Evolutionary conservation across 2,329 filamentous ascomycete genomes (phyloP), one percentile per base, ranked within the genome.

Genomic region (Sporothrix globosa): DNA sequence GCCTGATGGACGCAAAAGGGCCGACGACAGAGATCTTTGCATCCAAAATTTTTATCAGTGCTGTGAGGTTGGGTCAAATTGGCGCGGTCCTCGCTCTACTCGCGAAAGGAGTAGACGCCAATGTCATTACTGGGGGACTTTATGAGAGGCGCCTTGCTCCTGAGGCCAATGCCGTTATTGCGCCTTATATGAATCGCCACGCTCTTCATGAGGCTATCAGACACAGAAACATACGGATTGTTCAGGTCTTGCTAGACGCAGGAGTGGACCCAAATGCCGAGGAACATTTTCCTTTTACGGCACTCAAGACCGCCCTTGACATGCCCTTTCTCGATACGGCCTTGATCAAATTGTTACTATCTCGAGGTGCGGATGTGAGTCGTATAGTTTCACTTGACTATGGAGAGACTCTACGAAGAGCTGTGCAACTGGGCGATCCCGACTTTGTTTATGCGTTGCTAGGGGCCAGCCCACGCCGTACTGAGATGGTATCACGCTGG

Each of bases 51-150:
- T 27, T 60, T 60, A 10, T 41, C 34, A 41, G 56, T 19, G 56
- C 56, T 6, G 56, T 19, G 34, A 60, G 34, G 30, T 5, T 60
- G 30, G 19, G 41, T 21, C 56, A 60, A 0, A 41, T 41, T 41
- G 56, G 27, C 56, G 56, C 56, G 30, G 30, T 60, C 56, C 34
- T 34, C 56, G 56, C 56, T 60, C 56, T 60, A 19, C 56, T 60
- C 56, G 56, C 56, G 9, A 60, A 60, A 7, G 56, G 34, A 44
- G 30, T n/a, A 2, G 27, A 60, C 34, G 34, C 56, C 3, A 41
- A 60, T 30, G 44, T 17, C 34, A 17, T 60, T 41, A 1, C 6
- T 30, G 56, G 56, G 34, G n/a, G n/a, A n/a, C n/a, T n/a, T n/a
- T n/a, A n/a, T n/a, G n/a, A n/a, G n/a, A n/a, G n/a, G n/a, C n/a